phyloP scores from a whole-genome alignment of 108 stramenopile genomes.

The Skeletonema menzelii region DNA sequence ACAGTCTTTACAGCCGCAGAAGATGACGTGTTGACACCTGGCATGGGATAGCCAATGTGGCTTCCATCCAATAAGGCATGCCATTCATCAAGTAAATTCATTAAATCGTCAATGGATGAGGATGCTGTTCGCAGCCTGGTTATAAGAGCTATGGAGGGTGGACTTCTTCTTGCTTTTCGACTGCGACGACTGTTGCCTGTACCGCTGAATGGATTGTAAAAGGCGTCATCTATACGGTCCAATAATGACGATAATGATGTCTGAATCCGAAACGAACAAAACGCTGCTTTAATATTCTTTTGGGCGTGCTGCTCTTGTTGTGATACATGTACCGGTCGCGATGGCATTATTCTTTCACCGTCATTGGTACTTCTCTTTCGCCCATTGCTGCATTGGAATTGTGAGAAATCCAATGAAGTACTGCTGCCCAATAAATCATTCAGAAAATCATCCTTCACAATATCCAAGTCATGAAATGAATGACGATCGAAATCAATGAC shows the following conservation, averaged over 20 bases:
- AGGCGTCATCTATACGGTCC: conserved; percentile 32
- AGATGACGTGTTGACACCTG: not conserved
- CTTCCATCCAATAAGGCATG: conserved; percentile 27
- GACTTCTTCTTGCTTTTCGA: conserved; percentile 5
- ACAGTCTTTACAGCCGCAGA: not conserved
- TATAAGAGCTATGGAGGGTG: conserved; percentile 28
- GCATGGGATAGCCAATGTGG: not conserved
- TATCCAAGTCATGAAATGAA: not conserved
- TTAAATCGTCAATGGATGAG: conserved; percentile 31
- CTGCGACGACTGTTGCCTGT: not conserved
- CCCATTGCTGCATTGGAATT: not conserved
- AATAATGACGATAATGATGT: conserved; percentile 20
- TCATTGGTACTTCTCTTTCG: too few relatives aligned
- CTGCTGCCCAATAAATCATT: not conserved
- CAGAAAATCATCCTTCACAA: not conserved
- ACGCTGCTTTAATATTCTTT: not conserved
- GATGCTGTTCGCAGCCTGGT: conserved; percentile 10
- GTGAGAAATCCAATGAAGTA: not conserved
- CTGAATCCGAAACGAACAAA: conserved; percentile 1
- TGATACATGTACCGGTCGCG: not conserved
- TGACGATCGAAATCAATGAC: not conserved
- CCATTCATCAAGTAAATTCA: conserved; percentile 33
- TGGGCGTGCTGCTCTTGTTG: not conserved
- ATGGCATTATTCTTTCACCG: too few relatives aligned
- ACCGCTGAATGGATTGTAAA: not conserved